Percentiles rank a stretch among this genome's conserved stretches.
Conservation (phyloP, 106 monocot genomes). For the Hemerocallis citrina region DNA sequence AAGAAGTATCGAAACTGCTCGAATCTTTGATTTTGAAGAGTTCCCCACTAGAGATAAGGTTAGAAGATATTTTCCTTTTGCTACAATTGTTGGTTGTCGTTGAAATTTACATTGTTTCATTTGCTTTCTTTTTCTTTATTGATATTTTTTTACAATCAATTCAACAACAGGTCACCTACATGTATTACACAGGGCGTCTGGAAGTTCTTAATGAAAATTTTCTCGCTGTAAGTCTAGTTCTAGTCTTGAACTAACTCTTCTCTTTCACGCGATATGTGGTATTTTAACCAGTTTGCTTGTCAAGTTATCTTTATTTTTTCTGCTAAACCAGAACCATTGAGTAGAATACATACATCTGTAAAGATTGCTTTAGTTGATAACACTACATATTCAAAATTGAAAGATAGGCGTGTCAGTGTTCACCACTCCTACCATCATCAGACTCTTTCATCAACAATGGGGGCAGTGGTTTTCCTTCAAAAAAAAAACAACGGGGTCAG, state of each 20-base stretch:
- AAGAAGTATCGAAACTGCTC: slow-evolving; percentile 94
- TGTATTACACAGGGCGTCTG: slow-evolving; percentile 96
- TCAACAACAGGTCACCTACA: slow-evolving; percentile 73
- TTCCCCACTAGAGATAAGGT: slow-evolving; percentile 90
- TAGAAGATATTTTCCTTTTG: not conserved
- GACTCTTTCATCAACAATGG: too few relatives aligned
- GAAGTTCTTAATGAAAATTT: slow-evolving; percentile 95
- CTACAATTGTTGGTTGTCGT: not conserved
- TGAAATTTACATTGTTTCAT: not conserved
- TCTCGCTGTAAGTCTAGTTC: slow-evolving; percentile 52
- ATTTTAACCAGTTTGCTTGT: too few relatives aligned
- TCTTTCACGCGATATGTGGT: too few relatives aligned
- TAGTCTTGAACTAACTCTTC: not conserved
- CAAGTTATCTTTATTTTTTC: too few relatives aligned
- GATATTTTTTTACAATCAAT: slow-evolving; percentile 2
- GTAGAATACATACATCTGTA: too few relatives aligned
- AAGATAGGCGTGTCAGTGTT: too few relatives aligned
- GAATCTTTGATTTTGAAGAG: slow-evolving; percentile 94
- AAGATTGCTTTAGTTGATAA: too few relatives aligned
- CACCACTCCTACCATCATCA: too few relatives aligned
- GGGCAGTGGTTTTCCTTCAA: too few relatives aligned
- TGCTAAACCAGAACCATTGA: too few relatives aligned
- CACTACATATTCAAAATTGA: too few relatives aligned
- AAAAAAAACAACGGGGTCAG: too few relatives aligned
- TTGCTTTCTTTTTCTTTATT: not conserved